Percentiles rank a stretch among this genome's conserved stretches.
Evolutionary conservation across 164 flowering plant species (phyloP).

Genomic region (Liquidambar formosana): DNA sequence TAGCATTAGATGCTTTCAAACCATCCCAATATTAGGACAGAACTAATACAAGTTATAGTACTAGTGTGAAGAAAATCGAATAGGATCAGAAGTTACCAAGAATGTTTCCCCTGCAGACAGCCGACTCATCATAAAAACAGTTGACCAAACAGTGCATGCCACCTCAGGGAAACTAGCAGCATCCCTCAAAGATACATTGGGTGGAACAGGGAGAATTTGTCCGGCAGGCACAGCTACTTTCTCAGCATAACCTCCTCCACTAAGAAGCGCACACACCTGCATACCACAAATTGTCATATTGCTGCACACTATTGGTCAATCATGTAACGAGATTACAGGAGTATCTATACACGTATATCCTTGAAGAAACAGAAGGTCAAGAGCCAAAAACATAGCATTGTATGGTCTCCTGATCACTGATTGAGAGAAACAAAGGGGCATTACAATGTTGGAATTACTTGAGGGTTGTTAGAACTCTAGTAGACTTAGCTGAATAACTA

Average conservation of each 20-base stretch:
- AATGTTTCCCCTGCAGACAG: conserved; percentile 80
- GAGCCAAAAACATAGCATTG: too few species aligned
- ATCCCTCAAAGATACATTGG: conserved; percentile 77
- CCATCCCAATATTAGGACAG: background rate
- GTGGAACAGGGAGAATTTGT: conserved; percentile 86
- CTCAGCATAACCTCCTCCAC: conserved; percentile 97
- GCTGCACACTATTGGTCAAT: too few species aligned
- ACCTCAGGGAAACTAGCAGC: conserved; percentile 96
- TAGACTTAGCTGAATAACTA: too few species aligned
- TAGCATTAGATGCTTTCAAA: background rate
- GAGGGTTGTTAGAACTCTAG: too few species aligned
- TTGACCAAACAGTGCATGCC: conserved; percentile 98
- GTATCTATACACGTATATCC: too few species aligned
- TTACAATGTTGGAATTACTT: too few species aligned
- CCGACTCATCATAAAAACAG: conserved; percentile 82
- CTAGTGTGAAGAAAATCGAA: too few species aligned
- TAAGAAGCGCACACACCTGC: conserved; percentile 94
- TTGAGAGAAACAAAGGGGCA: too few species aligned
- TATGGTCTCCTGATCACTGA: too few species aligned
- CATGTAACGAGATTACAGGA: too few species aligned
- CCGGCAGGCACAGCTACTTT: conserved; percentile 88
- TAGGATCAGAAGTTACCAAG: conserved; percentile 45
- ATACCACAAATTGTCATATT: background rate
- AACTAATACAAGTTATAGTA: background rate
- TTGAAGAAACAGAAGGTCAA: too few species aligned